A percentile compares a stretch with the other conserved stretches of the same genome.
phyloP scores from a whole-genome alignment of 768 basidiomycete species.

The Mycena rebaudengoi region DNA sequence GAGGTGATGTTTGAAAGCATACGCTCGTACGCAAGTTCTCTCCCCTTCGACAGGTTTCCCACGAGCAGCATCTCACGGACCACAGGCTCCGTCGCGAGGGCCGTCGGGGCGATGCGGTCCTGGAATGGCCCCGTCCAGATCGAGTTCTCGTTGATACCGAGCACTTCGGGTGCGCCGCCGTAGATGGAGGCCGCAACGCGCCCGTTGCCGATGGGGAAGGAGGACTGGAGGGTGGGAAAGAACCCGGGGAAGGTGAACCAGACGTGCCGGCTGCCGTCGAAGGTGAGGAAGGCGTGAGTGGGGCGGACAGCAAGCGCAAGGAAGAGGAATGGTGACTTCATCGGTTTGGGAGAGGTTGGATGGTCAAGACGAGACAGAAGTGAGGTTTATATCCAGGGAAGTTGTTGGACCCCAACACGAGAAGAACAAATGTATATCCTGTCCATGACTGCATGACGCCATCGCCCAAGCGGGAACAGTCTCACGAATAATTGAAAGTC shows the following conservation, averaged over 20 bases:
- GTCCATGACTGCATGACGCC: too few species aligned
- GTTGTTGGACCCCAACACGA: not conserved
- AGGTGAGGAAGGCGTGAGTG: not conserved
- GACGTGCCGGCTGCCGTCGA: constrained; percentile 13
- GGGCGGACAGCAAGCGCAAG: not conserved
- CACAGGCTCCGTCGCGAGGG: constrained; percentile 3
- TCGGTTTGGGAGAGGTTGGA: not conserved
- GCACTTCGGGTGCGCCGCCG: constrained; percentile 13
- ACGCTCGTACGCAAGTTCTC: constrained; percentile 7
- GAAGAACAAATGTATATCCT: too few species aligned
- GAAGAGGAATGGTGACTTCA: not conserved
- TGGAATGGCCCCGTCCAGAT: constrained; percentile 10
- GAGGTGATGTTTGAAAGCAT: constrained; percentile 9
- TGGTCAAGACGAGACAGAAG: not conserved
- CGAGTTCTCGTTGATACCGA: constrained; percentile 13
- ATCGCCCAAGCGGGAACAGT: too few species aligned
- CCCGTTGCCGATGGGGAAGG: constrained; percentile 8
- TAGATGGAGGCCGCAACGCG: constrained; percentile 11
- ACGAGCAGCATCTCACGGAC: constrained; percentile 10
- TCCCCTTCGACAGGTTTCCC: constrained; percentile 7
- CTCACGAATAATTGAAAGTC: not conserved
- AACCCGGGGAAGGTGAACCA: constrained; percentile 13
- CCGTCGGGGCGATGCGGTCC: constrained; percentile 6
- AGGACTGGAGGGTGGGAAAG: constrained; percentile 8
- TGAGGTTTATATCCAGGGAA: not conserved